Percentiles rank a stretch among this genome's conserved stretches.
These are phyloP conservation scores for Arctium minus DNA, from an alignment of 129 eudicot species.

Conservation along the genomic window DNA sequence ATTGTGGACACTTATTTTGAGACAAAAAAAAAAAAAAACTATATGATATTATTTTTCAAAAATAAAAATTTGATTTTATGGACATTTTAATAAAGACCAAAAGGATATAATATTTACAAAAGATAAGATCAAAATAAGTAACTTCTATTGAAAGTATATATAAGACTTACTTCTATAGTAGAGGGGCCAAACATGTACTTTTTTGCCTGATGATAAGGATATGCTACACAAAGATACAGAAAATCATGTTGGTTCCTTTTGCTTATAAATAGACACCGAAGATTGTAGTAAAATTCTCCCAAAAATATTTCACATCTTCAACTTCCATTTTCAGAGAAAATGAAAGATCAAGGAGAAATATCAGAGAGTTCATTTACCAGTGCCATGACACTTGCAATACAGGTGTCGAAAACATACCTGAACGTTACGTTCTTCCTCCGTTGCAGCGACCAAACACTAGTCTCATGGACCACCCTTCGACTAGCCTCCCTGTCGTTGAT, in stretches of 20 bases:
- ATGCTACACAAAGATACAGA: background rate
- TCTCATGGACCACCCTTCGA: background rate
- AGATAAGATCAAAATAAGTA: no score
- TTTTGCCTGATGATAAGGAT: background rate
- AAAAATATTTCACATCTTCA: background rate
- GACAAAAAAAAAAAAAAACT: no score
- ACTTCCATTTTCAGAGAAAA: conserved; percentile 9
- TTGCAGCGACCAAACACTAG: conserved; percentile 36
- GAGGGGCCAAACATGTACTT: background rate
- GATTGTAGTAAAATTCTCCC: background rate
- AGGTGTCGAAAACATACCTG: conserved; percentile 41
- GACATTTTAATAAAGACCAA: no score
- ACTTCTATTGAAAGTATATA: no score
- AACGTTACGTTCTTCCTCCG: conserved; percentile 43
- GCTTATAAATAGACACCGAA: conserved; percentile 6
- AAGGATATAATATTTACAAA: no score
- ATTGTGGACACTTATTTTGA: no score
- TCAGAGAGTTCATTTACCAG: conserved; percentile 38
- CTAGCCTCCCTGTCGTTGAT: conserved; percentile 46
- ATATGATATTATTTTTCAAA: no score
- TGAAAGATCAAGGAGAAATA: conserved; percentile 28
- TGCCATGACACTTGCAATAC: conserved; percentile 42
- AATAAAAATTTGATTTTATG: no score
- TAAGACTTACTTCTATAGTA: no score
- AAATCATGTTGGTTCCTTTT: background rate